Percentiles rank a stretch among this genome's conserved stretches.
Conservation (phyloP, 148 eudicot species). For the Heliosperma pusillum region DNA sequence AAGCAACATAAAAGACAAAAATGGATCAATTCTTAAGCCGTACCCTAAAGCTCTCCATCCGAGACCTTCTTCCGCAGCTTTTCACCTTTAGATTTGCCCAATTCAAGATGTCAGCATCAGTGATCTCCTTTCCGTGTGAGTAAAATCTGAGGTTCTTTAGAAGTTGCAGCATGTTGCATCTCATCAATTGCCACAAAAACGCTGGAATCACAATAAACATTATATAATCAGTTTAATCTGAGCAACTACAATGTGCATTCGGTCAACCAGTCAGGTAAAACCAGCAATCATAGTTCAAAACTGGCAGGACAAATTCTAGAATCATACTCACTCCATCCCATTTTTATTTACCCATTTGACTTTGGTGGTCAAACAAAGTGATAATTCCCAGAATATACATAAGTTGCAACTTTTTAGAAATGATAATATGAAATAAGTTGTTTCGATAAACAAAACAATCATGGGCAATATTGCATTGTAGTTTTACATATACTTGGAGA, state of each 20-base stretch:
- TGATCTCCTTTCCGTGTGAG: slow-evolving; percentile 78
- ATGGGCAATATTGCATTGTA: too few species aligned
- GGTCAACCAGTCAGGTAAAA: slow-evolving; percentile 4
- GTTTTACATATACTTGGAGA: too few species aligned
- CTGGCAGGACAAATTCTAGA: neutral
- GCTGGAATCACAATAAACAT: slow-evolving; percentile 43
- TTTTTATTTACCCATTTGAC: neutral
- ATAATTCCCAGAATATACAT: too few species aligned
- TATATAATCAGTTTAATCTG: neutral
- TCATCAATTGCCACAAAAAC: slow-evolving; percentile 95
- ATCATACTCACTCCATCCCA: neutral
- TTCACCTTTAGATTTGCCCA: slow-evolving; percentile 93
- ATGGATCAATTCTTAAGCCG: slow-evolving; percentile 5
- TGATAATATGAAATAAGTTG: too few species aligned
- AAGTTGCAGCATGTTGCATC: slow-evolving; percentile 87
- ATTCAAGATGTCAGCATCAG: slow-evolving; percentile 68
- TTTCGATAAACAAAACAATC: too few species aligned
- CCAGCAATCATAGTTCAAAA: neutral
- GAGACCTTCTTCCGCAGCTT: slow-evolving; percentile 67
- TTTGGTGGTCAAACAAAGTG: neutral
- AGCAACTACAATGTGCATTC: neutral
- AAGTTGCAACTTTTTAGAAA: too few species aligned
- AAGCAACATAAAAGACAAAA: slow-evolving; percentile 4
- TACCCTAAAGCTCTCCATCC: slow-evolving; percentile 85
- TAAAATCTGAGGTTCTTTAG: slow-evolving; percentile 75